Percentiles rank a stretch among this genome's conserved stretches.
Conservation (phyloP, 805 yeast genomes). For the Yamadazyma philogaea region DNA sequence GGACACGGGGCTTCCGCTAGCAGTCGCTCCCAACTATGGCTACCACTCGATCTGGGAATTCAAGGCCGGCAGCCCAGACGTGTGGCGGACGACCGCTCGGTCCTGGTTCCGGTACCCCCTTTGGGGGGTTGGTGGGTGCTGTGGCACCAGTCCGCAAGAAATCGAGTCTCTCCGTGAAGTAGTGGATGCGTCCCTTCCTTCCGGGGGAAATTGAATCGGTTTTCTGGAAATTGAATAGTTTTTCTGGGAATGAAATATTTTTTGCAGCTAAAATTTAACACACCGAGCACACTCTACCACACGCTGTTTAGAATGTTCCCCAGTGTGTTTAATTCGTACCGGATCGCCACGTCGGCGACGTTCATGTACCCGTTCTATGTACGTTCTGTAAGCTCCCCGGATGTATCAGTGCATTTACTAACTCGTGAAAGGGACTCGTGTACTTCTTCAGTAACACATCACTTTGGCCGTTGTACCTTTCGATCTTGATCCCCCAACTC, state of each 20-base stretch:
- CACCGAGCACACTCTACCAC: not conserved
- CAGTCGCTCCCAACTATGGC: constrained; percentile 77
- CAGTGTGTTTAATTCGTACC: constrained; percentile 1
- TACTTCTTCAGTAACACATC: constrained; percentile 41
- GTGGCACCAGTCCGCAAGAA: constrained; percentile 7
- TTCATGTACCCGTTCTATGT: constrained; percentile 14
- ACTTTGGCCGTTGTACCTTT: constrained; percentile 46
- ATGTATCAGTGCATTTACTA: too few species aligned
- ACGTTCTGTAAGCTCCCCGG: too few species aligned
- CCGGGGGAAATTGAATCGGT: too few species aligned
- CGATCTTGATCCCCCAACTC: constrained; percentile 46
- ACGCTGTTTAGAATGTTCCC: not conserved
- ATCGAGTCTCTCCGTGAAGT: constrained; percentile 20
- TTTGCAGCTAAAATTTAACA: constrained; percentile 1
- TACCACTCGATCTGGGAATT: constrained; percentile 33
- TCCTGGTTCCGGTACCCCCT: constrained; percentile 26
- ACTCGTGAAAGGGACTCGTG: constrained; percentile 27
- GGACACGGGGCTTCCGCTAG: constrained; percentile 32
- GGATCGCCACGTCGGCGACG: constrained; percentile 6
- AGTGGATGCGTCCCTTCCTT: not conserved
- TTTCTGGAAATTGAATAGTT: not conserved
- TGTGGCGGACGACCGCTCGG: constrained; percentile 32
- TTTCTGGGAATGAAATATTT: not conserved
- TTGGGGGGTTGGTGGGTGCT: constrained; percentile 16
- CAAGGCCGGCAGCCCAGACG: constrained; percentile 9